These are phyloP conservation scores for Abrus pulchellus DNA, from an alignment of 306 rosid genomes.

Conservation along the genomic window DNA sequence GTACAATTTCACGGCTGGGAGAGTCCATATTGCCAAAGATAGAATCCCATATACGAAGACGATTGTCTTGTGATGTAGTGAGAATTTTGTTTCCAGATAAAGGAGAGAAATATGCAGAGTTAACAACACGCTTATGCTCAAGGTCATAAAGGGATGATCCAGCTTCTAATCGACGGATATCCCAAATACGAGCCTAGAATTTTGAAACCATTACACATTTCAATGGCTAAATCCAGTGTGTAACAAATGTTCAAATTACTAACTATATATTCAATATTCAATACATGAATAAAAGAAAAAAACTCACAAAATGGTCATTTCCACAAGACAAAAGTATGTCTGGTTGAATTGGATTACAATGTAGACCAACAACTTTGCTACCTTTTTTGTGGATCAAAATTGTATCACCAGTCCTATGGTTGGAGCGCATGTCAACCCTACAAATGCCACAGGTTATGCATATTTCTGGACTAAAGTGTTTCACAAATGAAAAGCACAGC, in stretches of 20 bases:
- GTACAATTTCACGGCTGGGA: conserved; percentile 98
- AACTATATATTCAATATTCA: conserved; percentile 6
- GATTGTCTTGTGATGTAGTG: conserved; percentile 90
- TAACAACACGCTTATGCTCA: conserved; percentile 84
- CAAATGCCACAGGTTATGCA: conserved; percentile 32
- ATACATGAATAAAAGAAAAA: conserved; percentile 17
- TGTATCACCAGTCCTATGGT: conserved; percentile 66
- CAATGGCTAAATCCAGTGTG: conserved; percentile 4
- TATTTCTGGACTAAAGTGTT: conserved; percentile 5
- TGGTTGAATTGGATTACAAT: conserved; percentile 93
- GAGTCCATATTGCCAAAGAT: conserved; percentile 81
- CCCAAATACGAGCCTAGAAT: conserved; percentile 94
- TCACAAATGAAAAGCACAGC: conserved; percentile 27
- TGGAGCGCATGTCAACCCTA: conserved; percentile 85
- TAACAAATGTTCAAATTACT: neutral
- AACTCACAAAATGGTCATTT: conserved; percentile 93
- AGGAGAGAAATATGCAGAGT: conserved; percentile 93
- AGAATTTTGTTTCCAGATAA: conserved; percentile 84
- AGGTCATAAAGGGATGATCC: conserved; percentile 71
- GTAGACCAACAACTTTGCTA: conserved; percentile 88
- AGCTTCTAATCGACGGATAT: conserved; percentile 77
- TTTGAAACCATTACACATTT: conserved; percentile 32
- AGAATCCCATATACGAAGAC: conserved; percentile 94
- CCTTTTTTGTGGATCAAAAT: conserved; percentile 92
- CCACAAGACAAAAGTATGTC: conserved; percentile 94